These are phyloP conservation scores for Chlamydomonas incerta DNA, from an alignment of 139 green algal species.

Conservation along the genomic window DNA sequence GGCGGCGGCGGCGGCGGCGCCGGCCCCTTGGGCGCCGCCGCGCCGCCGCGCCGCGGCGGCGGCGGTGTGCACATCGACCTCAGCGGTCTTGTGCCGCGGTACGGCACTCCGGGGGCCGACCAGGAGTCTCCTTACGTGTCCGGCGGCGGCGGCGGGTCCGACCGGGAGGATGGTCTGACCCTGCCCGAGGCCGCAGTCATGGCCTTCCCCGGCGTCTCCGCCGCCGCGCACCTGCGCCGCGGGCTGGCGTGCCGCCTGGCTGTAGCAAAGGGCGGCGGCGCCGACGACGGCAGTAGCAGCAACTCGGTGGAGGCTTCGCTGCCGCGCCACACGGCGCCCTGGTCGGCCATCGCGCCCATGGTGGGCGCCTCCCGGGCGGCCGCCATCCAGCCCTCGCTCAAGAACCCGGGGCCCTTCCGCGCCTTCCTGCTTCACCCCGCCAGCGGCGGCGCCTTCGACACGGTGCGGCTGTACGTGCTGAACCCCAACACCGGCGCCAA, in stretches of 20 bases:
- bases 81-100: neutral
- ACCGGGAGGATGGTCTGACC: too few relatives aligned
- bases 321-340: neutral
- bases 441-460: neutral
- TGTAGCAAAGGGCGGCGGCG: neutral
- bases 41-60: neutral
- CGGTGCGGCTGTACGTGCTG: neutral
- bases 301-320: neutral
- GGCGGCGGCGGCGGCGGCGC: neutral
- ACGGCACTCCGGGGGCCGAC: neutral
- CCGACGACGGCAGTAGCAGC: neutral
- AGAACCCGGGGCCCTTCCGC: neutral
- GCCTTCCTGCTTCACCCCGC: slow-evolving; percentile 11
- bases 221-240: neutral
- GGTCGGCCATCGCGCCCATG: neutral
- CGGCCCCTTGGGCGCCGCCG: neutral
- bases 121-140: neutral
- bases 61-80: neutral
- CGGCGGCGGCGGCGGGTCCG: too few relatives aligned
- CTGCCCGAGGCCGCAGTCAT: neutral
- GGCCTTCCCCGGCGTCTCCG: neutral
- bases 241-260: neutral
- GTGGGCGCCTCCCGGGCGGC: neutral
- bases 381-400: neutral
- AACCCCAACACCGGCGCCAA: neutral